Base-by-base conservation (phyloP, 2,329 filamentous ascomycete genomes). In the Amylocarpus encephaloides region DNA sequence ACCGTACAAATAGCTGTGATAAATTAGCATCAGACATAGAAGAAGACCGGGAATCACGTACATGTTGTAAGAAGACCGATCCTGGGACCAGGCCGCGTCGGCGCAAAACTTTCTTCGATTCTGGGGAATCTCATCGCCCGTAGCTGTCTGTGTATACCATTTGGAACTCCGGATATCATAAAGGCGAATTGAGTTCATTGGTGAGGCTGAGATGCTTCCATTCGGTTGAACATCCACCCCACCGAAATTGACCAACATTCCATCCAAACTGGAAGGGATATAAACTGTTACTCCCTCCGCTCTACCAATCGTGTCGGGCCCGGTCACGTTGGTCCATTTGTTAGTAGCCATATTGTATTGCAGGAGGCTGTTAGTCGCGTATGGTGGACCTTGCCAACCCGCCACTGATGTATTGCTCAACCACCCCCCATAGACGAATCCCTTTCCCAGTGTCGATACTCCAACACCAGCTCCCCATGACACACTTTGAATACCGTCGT, bases 61-160 rank as follows among this genome's bases (percentile, higher is more conserved):
- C 77, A 85, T 79, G 56, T 85, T 84, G 59, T 83, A 83, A 6
- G 78, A 82, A 12, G 79, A 80, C 48, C 73, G 69, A 57, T 84
- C 81, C 7, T 71, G 59, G 0, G 80, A 73, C 73, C 79, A 83
- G 1, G 77, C 76, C 12, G 73, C 77, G 43, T 79, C 81, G 2
- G 78, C 78, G 61, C 81, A 85, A 54, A 83, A 84, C 26, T 77
- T 73, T 22, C 79, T 71, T 10, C 81, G 70, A 51, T 73, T 67
- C 12, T 65, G 65, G 2, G 81, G 81, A 1, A 77, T 62, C 7
- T 26, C 22, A 26, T 73, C 62, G 1, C 81, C 81, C 0, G 69
- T 71, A 0, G 81, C 77, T 7, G 68, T 73, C 60, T 85, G 80
- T 9, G 66, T 71, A 52, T 82, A 83, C 80, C 80, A 84, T 61